Conservation (phyloP, 306 rosid genomes). For the Calophaca sinica region DNA sequence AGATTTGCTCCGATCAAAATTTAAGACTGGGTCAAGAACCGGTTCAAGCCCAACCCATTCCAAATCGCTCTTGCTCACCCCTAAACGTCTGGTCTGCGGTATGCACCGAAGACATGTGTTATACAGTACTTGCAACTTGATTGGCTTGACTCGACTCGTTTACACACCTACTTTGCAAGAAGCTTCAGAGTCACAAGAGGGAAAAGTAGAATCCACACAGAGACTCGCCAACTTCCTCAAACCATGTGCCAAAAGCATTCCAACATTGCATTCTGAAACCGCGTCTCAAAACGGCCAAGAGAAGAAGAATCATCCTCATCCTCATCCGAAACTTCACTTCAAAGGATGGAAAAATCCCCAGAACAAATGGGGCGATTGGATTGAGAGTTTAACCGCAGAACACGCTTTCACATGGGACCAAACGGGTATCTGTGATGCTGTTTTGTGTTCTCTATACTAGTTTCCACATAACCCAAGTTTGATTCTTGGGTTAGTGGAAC, state of each 20-base stretch:
- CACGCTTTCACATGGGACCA: conserved; percentile 40
- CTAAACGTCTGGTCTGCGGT: too few species aligned
- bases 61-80: too few species aligned
- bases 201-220: neutral
- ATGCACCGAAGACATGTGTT: too few species aligned
- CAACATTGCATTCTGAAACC: neutral
- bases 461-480: conserved; percentile 18
- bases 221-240: conserved; percentile 37
- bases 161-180: too few species aligned
- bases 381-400: conserved; percentile 16
- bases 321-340: conserved; percentile 31
- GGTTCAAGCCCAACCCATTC: too few species aligned
- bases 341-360: conserved; percentile 45
- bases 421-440: conserved; percentile 49
- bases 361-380: conserved; percentile 45
- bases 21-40: too few species aligned
- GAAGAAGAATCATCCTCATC: neutral
- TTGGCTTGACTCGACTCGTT: too few species aligned
- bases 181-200: neutral
- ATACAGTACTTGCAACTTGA: too few species aligned
- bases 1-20: too few species aligned
- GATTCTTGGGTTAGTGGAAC: conserved; percentile 43
- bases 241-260: conserved; percentile 17
- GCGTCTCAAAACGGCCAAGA: neutral
- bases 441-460: conserved; percentile 49